Evolutionary conservation across 345 rosid species (phyloP).

Genomic region (Eucalyptus tenuipes): DNA sequence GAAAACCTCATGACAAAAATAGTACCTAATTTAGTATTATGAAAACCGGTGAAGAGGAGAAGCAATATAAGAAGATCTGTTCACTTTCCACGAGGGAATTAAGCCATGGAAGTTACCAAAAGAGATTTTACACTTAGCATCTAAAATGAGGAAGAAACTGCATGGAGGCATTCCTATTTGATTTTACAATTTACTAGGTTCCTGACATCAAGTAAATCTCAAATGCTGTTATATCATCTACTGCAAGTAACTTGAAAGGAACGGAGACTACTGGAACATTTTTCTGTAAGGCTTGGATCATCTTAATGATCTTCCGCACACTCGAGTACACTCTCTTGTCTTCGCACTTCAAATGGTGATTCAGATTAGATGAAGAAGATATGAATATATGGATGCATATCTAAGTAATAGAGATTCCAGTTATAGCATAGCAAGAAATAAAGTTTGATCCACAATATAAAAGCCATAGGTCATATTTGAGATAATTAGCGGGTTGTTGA

Average conservation of each 20-base stretch:
- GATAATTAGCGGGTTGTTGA: neutral
- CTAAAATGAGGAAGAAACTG: neutral
- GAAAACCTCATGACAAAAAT: neutral
- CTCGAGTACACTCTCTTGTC: neutral
- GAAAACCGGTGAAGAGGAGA: neutral
- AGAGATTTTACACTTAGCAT: neutral
- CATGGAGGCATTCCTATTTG: neutral
- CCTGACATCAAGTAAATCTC: neutral
- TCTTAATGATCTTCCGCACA: neutral
- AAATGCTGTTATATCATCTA: neutral
- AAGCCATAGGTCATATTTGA: neutral
- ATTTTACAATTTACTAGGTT: neutral
- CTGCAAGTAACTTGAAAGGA: neutral
- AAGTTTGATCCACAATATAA: neutral
- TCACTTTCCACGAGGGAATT: neutral
- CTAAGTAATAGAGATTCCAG: neutral
- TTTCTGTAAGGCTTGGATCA: neutral
- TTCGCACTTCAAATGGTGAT: neutral
- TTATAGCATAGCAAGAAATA: neutral
- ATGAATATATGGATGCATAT: neutral
- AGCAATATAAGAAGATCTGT: neutral
- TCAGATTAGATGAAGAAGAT: neutral
- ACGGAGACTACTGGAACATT: neutral
- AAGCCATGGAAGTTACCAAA: neutral
- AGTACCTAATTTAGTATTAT: neutral